phyloP scores from a whole-genome alignment of 768 basidiomycete genomes.

The Boletus sensibilis region DNA sequence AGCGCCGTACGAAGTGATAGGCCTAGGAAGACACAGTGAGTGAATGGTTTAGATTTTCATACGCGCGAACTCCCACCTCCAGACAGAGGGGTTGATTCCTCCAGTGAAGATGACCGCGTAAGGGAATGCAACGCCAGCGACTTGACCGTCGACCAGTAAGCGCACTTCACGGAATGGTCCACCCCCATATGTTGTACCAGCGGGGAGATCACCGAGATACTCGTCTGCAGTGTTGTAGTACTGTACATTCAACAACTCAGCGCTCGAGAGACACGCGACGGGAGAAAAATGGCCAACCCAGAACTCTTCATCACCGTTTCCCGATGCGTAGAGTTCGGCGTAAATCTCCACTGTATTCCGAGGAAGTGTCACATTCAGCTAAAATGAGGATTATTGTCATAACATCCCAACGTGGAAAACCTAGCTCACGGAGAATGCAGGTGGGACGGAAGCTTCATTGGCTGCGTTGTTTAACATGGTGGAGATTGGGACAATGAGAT shows the following conservation, averaged over 20 bases:
- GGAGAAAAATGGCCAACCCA: conserved; percentile 51
- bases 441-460: conserved; percentile 75
- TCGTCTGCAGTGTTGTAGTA: conserved; percentile 67
- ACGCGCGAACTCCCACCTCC: conserved; percentile 49
- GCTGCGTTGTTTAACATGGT: conserved; percentile 61
- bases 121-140: conserved; percentile 59
- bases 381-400: neutral
- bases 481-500: conserved; percentile 68
- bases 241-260: conserved; percentile 33
- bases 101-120: conserved; percentile 71
- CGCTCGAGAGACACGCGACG: neutral
- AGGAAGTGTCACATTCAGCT: conserved; percentile 71
- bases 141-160: conserved; percentile 51
- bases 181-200: conserved; percentile 43
- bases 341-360: conserved; percentile 64
- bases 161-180: conserved; percentile 67
- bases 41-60: neutral
- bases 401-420: neutral
- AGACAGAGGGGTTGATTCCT: conserved; percentile 64
- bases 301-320: conserved; percentile 68
- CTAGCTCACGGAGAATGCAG: conserved; percentile 58
- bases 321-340: conserved; percentile 72
- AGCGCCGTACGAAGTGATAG: conserved; percentile 75
- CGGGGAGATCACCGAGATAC: conserved; percentile 55
- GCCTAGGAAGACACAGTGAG: conserved; percentile 36